These are phyloP conservation scores for Somion occarium DNA, from an alignment of 1,284 basidiomycete species.

Conservation along the genomic window DNA sequence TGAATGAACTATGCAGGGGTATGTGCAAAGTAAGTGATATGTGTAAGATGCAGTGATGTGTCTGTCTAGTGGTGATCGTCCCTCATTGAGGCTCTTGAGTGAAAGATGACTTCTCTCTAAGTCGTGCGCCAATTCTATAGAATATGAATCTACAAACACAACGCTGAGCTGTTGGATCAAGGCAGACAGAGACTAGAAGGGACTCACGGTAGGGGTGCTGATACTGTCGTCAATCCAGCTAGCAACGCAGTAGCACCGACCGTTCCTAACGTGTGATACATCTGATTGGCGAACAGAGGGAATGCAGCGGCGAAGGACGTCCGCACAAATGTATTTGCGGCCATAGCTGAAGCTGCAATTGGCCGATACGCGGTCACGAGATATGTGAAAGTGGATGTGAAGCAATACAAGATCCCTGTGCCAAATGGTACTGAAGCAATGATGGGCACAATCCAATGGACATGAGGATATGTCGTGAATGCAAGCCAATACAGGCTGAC, in stretches of 20 bases:
- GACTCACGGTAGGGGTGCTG: slow-evolving; percentile 70
- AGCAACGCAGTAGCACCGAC: slow-evolving; percentile 76
- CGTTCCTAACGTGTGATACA: slow-evolving; percentile 59
- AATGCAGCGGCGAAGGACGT: slow-evolving; percentile 68
- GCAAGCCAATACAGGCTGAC: slow-evolving; percentile 69
- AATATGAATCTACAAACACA: slow-evolving; percentile 31
- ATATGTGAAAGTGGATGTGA: slow-evolving; percentile 68
- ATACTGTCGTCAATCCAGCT: slow-evolving; percentile 62
- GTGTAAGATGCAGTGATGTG: too few species aligned
- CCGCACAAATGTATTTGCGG: slow-evolving; percentile 65
- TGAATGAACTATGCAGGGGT: too few species aligned
- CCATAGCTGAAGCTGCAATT: slow-evolving; percentile 75
- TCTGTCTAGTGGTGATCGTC: too few species aligned
- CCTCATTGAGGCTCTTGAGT: slow-evolving; percentile 16
- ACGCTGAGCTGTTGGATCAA: background rate
- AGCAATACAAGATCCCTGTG: slow-evolving; percentile 54
- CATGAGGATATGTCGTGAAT: slow-evolving; percentile 60
- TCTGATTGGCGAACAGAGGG: slow-evolving; percentile 60
- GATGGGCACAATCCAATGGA: slow-evolving; percentile 74
- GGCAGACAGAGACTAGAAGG: background rate
- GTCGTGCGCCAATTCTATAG: slow-evolving; percentile 34
- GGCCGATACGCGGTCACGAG: slow-evolving; percentile 71
- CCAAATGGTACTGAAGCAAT: slow-evolving; percentile 62
- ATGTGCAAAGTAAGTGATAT: too few species aligned
- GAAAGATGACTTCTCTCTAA: slow-evolving; percentile 35